Evolutionary conservation across 331 rosid genomes (phyloP).

Genomic region (Phaseolus coccineus): DNA sequence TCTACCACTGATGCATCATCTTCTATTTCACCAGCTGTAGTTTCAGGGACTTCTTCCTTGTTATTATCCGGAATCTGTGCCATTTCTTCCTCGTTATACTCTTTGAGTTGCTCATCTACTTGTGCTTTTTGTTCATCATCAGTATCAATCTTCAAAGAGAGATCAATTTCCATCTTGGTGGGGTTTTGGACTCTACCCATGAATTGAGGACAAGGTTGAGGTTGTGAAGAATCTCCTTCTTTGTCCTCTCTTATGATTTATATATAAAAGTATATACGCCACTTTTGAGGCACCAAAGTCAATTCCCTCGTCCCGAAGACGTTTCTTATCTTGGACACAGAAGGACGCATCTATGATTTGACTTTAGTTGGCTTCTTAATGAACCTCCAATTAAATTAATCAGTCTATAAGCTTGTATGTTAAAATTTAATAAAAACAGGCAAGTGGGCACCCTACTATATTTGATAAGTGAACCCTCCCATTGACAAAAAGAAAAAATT

Average conservation of each 20-base stretch:
- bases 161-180: constrained; percentile 67
- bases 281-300: constrained; percentile 95
- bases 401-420: constrained; percentile 31
- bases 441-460: constrained; percentile 39
- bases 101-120: constrained; percentile 6
- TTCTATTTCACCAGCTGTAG: constrained; percentile 53
- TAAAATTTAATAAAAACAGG: constrained; percentile 34
- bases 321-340: constrained; percentile 55
- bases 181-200: constrained; percentile 46
- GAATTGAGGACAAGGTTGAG: constrained; percentile 24
- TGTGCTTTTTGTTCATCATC: constrained; percentile 38
- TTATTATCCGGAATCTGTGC: not conserved
- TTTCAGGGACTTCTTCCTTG: constrained; percentile 52
- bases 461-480: constrained; percentile 40
- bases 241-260: constrained; percentile 46
- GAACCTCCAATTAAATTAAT: constrained; percentile 44
- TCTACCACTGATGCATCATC: constrained; percentile 58
- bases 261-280: constrained; percentile 42
- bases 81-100: constrained; percentile 23
- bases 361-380: constrained; percentile 68
- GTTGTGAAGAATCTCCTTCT: constrained; percentile 38
- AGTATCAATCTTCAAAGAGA: constrained; percentile 67
- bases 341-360: constrained; percentile 79
- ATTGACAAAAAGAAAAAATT: constrained; percentile 39
- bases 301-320: constrained; percentile 66